Evolutionary conservation across 768 basidiomycete species (phyloP), one percentile per base, ranked within the genome.

Genomic region (Nidularia sp.): DNA sequence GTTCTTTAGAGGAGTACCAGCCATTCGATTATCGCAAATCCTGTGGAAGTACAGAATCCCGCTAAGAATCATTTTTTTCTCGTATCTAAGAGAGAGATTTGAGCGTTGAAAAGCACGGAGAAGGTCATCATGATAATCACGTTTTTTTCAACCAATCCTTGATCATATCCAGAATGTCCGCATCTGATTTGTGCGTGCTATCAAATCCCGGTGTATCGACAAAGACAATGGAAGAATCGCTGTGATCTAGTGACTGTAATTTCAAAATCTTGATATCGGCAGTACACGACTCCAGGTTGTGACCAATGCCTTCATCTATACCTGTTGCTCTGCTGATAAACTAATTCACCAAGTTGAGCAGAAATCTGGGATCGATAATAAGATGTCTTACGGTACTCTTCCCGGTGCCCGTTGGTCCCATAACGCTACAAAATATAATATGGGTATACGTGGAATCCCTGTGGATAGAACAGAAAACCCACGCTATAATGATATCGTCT

Each of bases 131-230:
- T 46, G n/a, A 10, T 13, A 46, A 57, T 46, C 12, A 68, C 66
- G 62, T 64, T 33, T 50, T 49, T 13, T 56, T 46, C 4, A 69
- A 54, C 66, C 66, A 69, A 22, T 61, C 53, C 1, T 62, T 57
- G 31, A 68, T 65, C 2, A 51, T 51, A 18, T 50, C 45, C 44
- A 66, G 46, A 18, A 66, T 62, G 7, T 61, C 56, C 2, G 47
- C 49, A 45, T 69, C 68, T 25, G 50, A 57, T 10, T 50, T 47
- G 15, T 39, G 47, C 5, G 61, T 62, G 48, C 65, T 60, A 48
- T 69, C 66, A 42, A 66, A 69, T 1, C 67, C 67, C 3, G 66
- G 68, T 2, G 66, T 68, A 47, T 69, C 68, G 10, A 69, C 58
- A 31, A 69, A 55, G 45, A 66, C 55, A 31, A 68, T 47, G 36